A percentile compares a stretch with the other conserved stretches of the same genome.
phyloP scores from a whole-genome alignment of 139 green algal species.

The Astrephomene gubernaculifera region DNA sequence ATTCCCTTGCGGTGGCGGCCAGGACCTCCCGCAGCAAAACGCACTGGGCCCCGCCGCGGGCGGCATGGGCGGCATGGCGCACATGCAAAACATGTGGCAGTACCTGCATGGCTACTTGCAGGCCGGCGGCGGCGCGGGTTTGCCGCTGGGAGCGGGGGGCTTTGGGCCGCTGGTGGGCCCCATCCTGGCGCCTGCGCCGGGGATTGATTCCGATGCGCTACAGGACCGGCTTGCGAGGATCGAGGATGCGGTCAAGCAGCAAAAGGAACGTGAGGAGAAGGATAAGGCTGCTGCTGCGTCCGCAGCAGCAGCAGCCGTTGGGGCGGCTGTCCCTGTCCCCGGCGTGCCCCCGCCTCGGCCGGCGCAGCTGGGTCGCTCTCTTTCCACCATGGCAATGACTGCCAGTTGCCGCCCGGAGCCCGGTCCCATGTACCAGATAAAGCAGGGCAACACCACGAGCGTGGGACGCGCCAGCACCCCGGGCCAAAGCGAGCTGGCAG shows the following conservation, averaged over 20 bases:
- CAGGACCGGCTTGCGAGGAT: slow-evolving; percentile 7
- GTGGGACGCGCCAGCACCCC: slow-evolving; percentile 11
- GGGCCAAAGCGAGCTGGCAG: neutral
- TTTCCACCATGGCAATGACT: neutral
- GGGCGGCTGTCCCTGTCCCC: neutral
- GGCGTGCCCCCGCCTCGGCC: neutral
- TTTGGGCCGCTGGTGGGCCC: neutral
- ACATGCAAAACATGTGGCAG: neutral
- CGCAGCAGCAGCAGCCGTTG: neutral
- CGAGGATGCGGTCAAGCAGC: neutral
- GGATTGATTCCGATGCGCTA: neutral
- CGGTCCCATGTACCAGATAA: neutral
- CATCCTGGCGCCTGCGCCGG: neutral
- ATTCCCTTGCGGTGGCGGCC: neutral
- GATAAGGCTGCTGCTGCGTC: neutral
- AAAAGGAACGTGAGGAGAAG: neutral
- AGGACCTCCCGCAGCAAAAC: too few relatives aligned
- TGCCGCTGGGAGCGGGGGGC: neutral
- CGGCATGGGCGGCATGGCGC: neutral
- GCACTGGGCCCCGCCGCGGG: neutral
- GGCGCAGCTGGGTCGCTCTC: neutral
- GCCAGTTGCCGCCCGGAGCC: slow-evolving; percentile 25
- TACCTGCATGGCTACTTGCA: slow-evolving; percentile 14
- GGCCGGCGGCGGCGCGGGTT: neutral
- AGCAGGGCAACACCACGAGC: neutral